These are phyloP conservation scores for Pythium insidiosum DNA, from an alignment of 352 stramenopile genomes.

Conservation along the genomic window DNA sequence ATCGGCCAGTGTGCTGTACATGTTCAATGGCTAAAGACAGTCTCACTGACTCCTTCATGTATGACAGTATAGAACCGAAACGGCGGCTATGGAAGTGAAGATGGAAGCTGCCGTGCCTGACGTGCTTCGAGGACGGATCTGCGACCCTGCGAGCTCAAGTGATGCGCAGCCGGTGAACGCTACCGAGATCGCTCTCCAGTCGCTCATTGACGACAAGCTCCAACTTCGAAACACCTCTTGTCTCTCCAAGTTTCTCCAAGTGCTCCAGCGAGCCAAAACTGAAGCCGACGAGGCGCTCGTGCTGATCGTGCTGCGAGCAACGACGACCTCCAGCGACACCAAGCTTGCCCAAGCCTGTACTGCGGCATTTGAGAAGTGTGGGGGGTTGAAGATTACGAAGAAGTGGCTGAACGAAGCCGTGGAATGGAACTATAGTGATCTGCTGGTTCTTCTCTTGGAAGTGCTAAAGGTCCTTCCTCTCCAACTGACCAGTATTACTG, in stretches of 20 bases:
- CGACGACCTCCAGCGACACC: slow-evolving; percentile 34
- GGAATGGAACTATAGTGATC: slow-evolving; percentile 70
- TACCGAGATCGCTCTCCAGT: slow-evolving; percentile 36
- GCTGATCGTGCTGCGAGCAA: slow-evolving; percentile 63
- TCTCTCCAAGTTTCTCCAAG: slow-evolving; percentile 48
- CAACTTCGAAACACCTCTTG: slow-evolving; percentile 36
- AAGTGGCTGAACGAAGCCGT: slow-evolving; percentile 73
- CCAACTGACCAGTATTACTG: slow-evolving; percentile 82
- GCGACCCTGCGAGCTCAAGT: slow-evolving; percentile 4
- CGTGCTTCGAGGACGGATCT: slow-evolving; percentile 24
- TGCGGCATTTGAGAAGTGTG: slow-evolving; percentile 57
- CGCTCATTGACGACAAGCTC: slow-evolving; percentile 50
- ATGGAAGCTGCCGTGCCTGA: too few relatives aligned
- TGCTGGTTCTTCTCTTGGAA: slow-evolving; percentile 74
- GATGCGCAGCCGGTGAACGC: slow-evolving; percentile 23
- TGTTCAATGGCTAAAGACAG: too few relatives aligned
- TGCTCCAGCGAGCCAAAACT: slow-evolving; percentile 49
- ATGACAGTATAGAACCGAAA: too few relatives aligned
- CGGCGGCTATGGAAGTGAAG: too few relatives aligned
- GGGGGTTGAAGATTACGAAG: slow-evolving; percentile 65
- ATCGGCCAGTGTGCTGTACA: too few relatives aligned
- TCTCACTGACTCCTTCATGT: too few relatives aligned
- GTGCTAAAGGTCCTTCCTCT: slow-evolving; percentile 75
- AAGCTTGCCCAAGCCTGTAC: slow-evolving; percentile 59
- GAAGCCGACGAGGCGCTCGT: slow-evolving; percentile 65